Evolutionary conservation across 352 stramenopile species (phyloP).

Genomic region (Stramenopiles sp.): DNA sequence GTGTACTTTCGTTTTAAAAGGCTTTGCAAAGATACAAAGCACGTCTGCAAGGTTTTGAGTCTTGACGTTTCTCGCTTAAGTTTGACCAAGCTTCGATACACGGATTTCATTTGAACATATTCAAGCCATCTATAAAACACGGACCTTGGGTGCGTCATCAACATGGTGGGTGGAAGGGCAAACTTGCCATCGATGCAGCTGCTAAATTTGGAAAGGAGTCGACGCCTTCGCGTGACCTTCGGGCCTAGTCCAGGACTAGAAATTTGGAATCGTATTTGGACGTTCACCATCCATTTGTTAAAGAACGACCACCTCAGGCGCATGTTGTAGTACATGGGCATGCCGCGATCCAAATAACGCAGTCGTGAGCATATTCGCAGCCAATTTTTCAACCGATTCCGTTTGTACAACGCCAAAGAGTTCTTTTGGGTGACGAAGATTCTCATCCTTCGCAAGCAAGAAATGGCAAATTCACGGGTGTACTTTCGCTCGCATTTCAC

Average conservation of each 20-base stretch:
- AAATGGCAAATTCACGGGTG: background rate
- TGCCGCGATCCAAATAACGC: background rate
- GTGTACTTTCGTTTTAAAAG: constrained; percentile 3
- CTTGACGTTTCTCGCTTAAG: background rate
- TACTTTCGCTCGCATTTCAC: background rate
- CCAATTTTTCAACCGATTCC: background rate
- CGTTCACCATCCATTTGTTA: background rate
- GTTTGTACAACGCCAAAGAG: background rate
- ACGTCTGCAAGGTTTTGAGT: background rate
- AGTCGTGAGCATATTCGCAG: background rate
- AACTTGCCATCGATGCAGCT: background rate
- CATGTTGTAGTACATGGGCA: background rate
- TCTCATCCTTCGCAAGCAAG: background rate
- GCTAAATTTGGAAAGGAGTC: background rate
- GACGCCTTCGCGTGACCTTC: background rate
- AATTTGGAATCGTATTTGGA: background rate
- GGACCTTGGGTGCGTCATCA: background rate
- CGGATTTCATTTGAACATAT: background rate
- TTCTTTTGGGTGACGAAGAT: background rate
- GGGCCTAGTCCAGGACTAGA: background rate
- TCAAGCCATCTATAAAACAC: background rate
- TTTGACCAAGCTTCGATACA: background rate
- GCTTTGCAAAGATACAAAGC: background rate
- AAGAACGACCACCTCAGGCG: background rate
- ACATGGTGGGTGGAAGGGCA: background rate